A percentile compares a stretch with the other conserved stretches of the same genome.
Conservation (phyloP, 768 basidiomycete genomes). For the Pilatotrama ljubarskyi region DNA sequence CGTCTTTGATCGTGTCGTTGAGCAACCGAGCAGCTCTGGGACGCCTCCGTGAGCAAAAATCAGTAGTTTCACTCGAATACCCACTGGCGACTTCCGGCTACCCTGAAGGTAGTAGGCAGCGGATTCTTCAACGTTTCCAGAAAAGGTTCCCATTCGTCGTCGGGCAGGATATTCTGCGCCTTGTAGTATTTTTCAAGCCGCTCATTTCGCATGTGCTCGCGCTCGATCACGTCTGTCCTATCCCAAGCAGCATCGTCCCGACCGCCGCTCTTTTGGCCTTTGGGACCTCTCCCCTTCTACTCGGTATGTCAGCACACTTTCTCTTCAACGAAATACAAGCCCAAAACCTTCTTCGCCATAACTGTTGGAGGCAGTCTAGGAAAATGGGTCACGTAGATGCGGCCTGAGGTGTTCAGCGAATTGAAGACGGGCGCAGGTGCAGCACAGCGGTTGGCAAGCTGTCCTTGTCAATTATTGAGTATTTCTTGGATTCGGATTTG, state of each 20-base stretch:
- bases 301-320: too few relatives aligned
- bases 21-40: conserved; percentile 69
- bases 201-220: conserved; percentile 68
- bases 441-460: too few relatives aligned
- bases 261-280: conserved; percentile 5
- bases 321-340: too few relatives aligned
- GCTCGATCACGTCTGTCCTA: conserved; percentile 54
- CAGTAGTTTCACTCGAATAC: not conserved
- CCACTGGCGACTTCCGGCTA: conserved; percentile 85
- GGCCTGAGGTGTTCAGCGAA: too few relatives aligned
- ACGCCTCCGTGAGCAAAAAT: conserved; percentile 1
- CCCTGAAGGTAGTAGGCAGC: conserved; percentile 91
- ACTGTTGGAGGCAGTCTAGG: too few relatives aligned
- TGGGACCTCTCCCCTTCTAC: conserved; percentile 12
- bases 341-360: too few relatives aligned
- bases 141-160: conserved; percentile 79
- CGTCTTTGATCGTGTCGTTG: conserved; percentile 73
- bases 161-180: conserved; percentile 72
- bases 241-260: conserved; percentile 15
- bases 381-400: too few relatives aligned
- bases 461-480: too few relatives aligned
- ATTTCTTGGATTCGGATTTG: too few relatives aligned
- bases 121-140: conserved; percentile 64
- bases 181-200: conserved; percentile 69
- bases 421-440: too few relatives aligned